Evolutionary conservation across 345 rosid genomes (phyloP).

Genomic region (Euphorbia pulcherrima): DNA sequence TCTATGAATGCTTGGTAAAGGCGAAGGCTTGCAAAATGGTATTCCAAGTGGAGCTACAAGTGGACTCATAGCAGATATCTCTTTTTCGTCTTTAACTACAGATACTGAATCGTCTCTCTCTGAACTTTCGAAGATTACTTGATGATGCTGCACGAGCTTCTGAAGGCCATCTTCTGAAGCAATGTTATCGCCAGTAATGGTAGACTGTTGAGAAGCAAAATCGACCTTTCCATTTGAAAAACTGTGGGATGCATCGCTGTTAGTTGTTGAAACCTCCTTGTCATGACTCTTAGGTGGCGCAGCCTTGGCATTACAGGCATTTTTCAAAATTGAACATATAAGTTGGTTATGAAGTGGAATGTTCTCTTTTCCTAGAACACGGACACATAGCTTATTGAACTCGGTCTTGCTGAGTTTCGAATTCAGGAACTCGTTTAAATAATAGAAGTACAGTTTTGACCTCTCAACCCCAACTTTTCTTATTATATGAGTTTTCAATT

Average conservation of each 20-base stretch:
- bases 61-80: constrained; percentile 21
- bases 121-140: constrained; percentile 22
- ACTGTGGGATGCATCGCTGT: constrained; percentile 9
- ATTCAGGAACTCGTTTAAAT: constrained; percentile 35
- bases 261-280: constrained; percentile 15
- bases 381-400: constrained; percentile 34
- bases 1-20: constrained; percentile 13
- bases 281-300: constrained; percentile 24
- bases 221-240: constrained; percentile 33
- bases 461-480: constrained; percentile 37
- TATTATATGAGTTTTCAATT: constrained; percentile 34
- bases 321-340: constrained; percentile 38
- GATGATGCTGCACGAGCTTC: constrained; percentile 33
- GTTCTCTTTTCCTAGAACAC: constrained; percentile 39
- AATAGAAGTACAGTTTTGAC: constrained; percentile 35
- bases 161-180: constrained; percentile 16
- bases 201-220: constrained; percentile 18
- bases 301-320: constrained; percentile 35
- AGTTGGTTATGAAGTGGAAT: constrained; percentile 41
- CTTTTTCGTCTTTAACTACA: constrained; percentile 19
- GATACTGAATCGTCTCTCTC: constrained; percentile 25
- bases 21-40: constrained; percentile 30
- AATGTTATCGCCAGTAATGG: constrained; percentile 9
- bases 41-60: constrained; percentile 42
- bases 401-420: constrained; percentile 32